Base-by-base conservation (phyloP, 768 basidiomycete genomes). In the Calocera viscosa region DNA sequence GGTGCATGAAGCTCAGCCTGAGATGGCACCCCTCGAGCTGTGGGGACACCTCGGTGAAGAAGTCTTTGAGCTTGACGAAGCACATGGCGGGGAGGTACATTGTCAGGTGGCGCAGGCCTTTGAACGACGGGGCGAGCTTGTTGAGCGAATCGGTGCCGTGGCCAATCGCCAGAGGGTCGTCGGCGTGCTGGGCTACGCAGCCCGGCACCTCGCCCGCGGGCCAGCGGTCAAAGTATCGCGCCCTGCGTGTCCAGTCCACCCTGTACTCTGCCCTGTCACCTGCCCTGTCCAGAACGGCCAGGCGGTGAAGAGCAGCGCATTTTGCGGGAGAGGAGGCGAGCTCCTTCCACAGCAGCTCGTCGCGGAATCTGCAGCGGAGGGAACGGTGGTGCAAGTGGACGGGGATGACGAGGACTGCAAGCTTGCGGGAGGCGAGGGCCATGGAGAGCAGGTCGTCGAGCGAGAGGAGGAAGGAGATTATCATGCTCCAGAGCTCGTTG, bases 31-130 rank as follows among this genome's bases (percentile, higher is more conserved):
- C 53, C 19, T 60, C 53, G 14, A 60, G 22, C 30, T 26, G 11
- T 26, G 14, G 14, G 11, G 14, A 5, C 11, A 60, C 53, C 22
- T 60, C 53, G 11, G 5, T 2, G 5, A 12, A 60, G 22, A 60
- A 60, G 14, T 60, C 53, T 30, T 19, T 14, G 14, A 60, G 5
- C 24, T 22, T 26, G 26, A 60, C 53, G 22, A 60, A 60, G 30
- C 53, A 60, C 53, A 60, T 60, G 11, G 53, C 53, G 53, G 53
- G 53, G 2, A 60, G 30, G 53, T 60, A 60, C 53, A 60, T 60
- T 19, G 53, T 60, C 53, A 60, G 30, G 30, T 32, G 2, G 14
- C 30, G 24, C 16, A 60, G 30, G 24, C 22, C 22, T 7, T 14
- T 60, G 30, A 60, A 30, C 5, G 26, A 26, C 30, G 53, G 53